Evolutionary conservation across 805 yeast genomes (phyloP), one percentile per base, ranked within the genome.

Genomic region (Pichia scutulata): DNA sequence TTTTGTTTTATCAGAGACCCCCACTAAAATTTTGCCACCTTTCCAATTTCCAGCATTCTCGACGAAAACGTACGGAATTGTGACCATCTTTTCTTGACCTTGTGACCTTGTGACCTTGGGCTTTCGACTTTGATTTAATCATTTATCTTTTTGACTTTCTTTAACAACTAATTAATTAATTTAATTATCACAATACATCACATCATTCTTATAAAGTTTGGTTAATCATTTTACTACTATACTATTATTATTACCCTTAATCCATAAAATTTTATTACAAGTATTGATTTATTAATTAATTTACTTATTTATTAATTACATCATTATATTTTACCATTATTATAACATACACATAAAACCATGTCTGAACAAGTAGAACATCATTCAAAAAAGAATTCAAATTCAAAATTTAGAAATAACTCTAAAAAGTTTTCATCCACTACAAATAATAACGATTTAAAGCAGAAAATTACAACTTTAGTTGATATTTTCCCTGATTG

Each of bases 401-500:
- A 53, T 46, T 54, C 62, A 23, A 62, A 61, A 52, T 70, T 68
- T 62, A 77, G 73, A 69, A 51, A 47, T 42, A 75, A 73, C 55
- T 72, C 72, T 56, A 76, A 73, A 64, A 72, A 71, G 66, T 30
- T 13, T 23, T 39, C 44, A 28, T 26, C 40, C 7, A 41, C 26
- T 39, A 37, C 48, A 60, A 59, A 46, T 52, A 64, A 49, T 49
- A 60, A 47, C 52, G 67, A 61, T 46, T 54, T 70, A 46, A 70
- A 67, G 55, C 56, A 61, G 47, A 67, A 77, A 64, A 72, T 79
- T 52, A 69, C 69, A 48, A 79, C 86, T 37, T 77, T 92, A 59
- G 68, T 75, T 46, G 98, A 92, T 69, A 75, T 93, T 73, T 90
- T 93, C 72, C 96, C 97, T 42, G 96, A 87, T 64, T 93, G 99